Base-by-base conservation (phyloP, 106 monocot species). In the Agapanthus africanus region DNA sequence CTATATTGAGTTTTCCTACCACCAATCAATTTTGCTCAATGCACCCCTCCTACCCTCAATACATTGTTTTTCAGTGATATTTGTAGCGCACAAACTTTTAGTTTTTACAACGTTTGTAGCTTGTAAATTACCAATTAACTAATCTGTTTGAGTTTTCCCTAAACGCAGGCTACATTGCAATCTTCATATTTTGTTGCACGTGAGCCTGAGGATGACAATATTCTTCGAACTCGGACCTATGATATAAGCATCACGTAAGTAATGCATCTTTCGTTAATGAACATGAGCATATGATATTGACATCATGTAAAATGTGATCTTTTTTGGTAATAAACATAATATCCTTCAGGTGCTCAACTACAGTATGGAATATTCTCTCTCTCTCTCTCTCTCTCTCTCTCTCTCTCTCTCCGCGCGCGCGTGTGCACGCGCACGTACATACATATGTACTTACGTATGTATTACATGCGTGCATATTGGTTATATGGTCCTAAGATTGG, bases 171-270 rank as follows among this genome's bases (percentile, higher is more conserved):
- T 44, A 90, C 93, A 10, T 75, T 90, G 54, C 83, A 83, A 46
- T 68, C 87, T 44, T 38, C 81, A 10, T 99, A 99, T 78, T 83
- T 99, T 81, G 87, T 99, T 76, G 87, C 99, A 31, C 79, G 90
- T 35, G 99, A 99, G 71, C 93, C 99, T 60, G 93, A 93, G 40
- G 93, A 99, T 83, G 99, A 99, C 70, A 90, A 99, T 56, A 93
- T 99, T 76, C 99, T 99, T 54, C 86, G 83, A 4, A 99, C 99
- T 25, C 82, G 99, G 56, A 99, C 99, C 36, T 99, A 99, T 81
- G 99, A 99, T 75, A 41, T 99, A 54, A 99, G 99, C 85, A 99
- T 99, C 47, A 99, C 99, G 99, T 99, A 81, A 90, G 99, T 37
- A 44, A 33, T 47, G 14, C 31, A 22, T 6, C n/a, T 47, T 49